Evolutionary conservation across 2,329 filamentous ascomycete genomes (phyloP).

Genomic region (Botrytis sinoallii): DNA sequence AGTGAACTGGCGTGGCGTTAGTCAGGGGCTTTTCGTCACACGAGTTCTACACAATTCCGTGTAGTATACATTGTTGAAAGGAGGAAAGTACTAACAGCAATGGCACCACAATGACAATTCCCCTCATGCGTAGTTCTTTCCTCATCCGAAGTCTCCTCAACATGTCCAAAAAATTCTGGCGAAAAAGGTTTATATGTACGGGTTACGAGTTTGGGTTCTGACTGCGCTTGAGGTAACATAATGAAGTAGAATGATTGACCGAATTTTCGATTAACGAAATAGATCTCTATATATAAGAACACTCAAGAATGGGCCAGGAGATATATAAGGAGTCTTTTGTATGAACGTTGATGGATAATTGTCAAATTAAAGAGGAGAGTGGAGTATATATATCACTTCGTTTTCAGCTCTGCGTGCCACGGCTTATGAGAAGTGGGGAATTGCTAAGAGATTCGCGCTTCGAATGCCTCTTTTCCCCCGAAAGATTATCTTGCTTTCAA

Average conservation of each 20-base stretch:
- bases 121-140: conserved; percentile 46
- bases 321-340: not conserved
- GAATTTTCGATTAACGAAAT: not conserved
- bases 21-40: not conserved
- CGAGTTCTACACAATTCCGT: not conserved
- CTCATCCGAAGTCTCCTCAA: conserved; percentile 22
- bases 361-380: not conserved
- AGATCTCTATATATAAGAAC: not conserved
- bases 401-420: not conserved
- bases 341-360: not conserved
- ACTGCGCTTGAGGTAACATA: not conserved
- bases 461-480: not conserved
- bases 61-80: not conserved
- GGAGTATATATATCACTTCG: not conserved
- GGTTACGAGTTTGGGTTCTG: not conserved
- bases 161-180: not conserved
- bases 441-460: not conserved
- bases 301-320: not conserved
- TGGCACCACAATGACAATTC: conserved; percentile 54
- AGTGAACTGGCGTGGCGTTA: conserved; percentile 42
- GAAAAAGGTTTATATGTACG: conserved; percentile 17
- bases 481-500: not conserved
- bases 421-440: not conserved
- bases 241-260: not conserved
- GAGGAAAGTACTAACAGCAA: conserved; percentile 27